Evolutionary conservation across 2,329 filamentous ascomycete genomes (phyloP).

Genomic region (Sclerotinia glacialis): DNA sequence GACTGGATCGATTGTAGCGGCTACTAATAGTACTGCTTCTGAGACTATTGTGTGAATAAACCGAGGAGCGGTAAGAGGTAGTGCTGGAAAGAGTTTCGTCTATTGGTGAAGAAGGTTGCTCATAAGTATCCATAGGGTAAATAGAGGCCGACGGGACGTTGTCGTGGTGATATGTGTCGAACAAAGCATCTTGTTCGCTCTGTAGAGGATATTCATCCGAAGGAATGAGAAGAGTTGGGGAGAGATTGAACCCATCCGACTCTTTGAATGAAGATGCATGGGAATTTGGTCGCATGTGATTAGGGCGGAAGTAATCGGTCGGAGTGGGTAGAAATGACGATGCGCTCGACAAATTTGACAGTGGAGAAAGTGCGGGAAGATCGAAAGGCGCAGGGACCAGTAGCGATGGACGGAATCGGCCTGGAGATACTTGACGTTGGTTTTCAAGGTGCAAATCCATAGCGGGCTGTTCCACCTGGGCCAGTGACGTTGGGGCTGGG

Average conservation of each 20-base stretch:
- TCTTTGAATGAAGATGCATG: constrained; percentile 56
- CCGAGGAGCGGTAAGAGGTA: constrained; percentile 36
- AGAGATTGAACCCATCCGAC: constrained; percentile 57
- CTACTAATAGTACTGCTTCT: constrained; percentile 30
- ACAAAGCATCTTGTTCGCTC: constrained; percentile 43
- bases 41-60: constrained; percentile 35
- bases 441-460: constrained; percentile 31
- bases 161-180: constrained; percentile 33
- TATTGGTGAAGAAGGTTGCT: constrained; percentile 33
- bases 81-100: constrained; percentile 37
- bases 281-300: constrained; percentile 38
- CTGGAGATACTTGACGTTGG: constrained; percentile 29
- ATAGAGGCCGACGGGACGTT: constrained; percentile 30
- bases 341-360: constrained; percentile 33
- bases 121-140: constrained; percentile 32
- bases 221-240: constrained; percentile 61
- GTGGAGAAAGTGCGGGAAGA: constrained; percentile 37
- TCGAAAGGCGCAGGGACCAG: constrained; percentile 34
- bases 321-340: constrained; percentile 29
- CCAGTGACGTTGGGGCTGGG: constrained; percentile 35
- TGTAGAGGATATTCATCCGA: constrained; percentile 54
- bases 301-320: constrained; percentile 29
- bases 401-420: constrained; percentile 38
- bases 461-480: constrained; percentile 22
- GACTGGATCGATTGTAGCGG: constrained; percentile 32